A percentile compares a stretch with the other conserved stretches of the same genome.
phyloP scores from a whole-genome alignment of 805 yeast species.

The Metschnikowia bowlesiae region DNA sequence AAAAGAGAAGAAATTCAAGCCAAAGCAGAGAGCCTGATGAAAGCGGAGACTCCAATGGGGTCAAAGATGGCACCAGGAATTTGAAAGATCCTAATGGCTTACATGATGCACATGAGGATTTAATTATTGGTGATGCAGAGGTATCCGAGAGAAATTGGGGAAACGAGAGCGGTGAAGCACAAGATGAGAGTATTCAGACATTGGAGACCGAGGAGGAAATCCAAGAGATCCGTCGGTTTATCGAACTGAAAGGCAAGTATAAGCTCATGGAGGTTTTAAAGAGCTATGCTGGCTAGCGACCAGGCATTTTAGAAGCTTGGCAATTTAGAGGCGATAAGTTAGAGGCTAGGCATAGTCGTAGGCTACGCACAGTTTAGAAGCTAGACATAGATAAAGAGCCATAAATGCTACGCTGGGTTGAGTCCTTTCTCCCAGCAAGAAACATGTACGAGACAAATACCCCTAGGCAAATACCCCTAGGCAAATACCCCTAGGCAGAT shows the following conservation, averaged over 20 bases:
- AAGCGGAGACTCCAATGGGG: too few species aligned
- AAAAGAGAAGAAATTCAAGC: too few species aligned
- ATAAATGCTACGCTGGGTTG: too few species aligned
- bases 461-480: neutral
- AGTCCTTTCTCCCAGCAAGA: too few species aligned
- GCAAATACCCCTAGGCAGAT: neutral
- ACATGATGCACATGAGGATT: neutral
- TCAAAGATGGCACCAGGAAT: too few species aligned
- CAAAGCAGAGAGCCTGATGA: neutral
- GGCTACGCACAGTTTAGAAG: neutral
- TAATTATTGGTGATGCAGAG: neutral
- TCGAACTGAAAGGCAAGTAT: conserved; percentile 67
- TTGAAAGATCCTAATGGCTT: neutral
- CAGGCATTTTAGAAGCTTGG: too few species aligned
- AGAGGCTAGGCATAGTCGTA: too few species aligned
- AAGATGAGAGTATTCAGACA: neutral
- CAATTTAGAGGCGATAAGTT: too few species aligned
- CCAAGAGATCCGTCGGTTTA: conserved; percentile 49
- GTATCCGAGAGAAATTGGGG: neutral
- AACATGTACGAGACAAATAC: neutral
- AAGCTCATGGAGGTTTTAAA: conserved; percentile 55
- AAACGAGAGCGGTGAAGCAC: neutral
- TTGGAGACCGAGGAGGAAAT: neutral
- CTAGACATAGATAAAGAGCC: neutral
- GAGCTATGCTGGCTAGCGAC: conserved; percentile 5